Evolutionary conservation across 78 protist genomes (phyloP).

Genomic region (Dictyostelium firmibasis): DNA sequence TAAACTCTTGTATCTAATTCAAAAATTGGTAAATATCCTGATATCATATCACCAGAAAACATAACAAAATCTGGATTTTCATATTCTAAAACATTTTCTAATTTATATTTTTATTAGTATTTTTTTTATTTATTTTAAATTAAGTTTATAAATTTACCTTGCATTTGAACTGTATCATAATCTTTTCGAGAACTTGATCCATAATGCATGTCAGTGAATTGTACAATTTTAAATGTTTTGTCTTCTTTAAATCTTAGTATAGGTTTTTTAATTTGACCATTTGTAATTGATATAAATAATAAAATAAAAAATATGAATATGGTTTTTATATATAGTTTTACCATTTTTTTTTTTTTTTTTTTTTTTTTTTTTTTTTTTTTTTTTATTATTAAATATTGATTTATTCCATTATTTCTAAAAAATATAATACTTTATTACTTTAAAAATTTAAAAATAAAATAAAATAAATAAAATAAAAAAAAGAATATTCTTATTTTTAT

Average conservation of each 20-base stretch:
- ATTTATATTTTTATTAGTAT: not conserved
- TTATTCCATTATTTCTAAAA: no score
- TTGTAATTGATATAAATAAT: not conserved
- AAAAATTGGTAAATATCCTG: conserved; percentile 3
- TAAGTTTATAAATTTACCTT: not conserved
- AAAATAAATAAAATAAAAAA: no score
- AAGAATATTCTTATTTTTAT: no score
- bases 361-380: no score
- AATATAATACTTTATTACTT: no score
- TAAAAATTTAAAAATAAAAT: no score
- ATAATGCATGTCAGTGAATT: conserved; percentile 34
- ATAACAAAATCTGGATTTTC: conserved; percentile 62
- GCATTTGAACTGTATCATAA: not conserved
- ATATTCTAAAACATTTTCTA: not conserved
- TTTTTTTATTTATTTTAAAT: not conserved
- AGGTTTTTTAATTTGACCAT: not conserved
- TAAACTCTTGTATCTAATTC: not conserved
- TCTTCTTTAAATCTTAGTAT: conserved; percentile 14
- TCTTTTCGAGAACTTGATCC: not conserved
- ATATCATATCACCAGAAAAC: conserved; percentile 70
- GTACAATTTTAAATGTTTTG: conserved; percentile 12
- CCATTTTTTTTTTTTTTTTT: not conserved
- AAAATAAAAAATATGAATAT: no score
- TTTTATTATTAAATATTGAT: no score
- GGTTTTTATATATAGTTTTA: no score